Evolutionary conservation across 495 filamentous ascomycete species (phyloP).

Genomic region (Talaromyces proteolyticus): DNA sequence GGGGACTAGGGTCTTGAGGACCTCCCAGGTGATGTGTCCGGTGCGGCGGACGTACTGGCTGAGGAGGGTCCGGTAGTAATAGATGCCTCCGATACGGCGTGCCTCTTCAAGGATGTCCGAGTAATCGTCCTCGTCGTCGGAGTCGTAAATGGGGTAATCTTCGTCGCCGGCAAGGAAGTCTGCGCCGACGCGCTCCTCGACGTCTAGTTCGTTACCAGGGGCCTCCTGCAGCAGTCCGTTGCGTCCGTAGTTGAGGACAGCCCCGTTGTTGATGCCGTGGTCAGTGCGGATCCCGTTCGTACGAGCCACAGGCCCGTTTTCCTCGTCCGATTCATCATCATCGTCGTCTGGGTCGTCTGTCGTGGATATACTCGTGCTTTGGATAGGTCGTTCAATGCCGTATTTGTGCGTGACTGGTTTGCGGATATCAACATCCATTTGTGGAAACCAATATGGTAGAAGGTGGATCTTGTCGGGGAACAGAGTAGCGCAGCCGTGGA

Average conservation of each 20-base stretch:
- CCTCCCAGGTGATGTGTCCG: constrained; percentile 31
- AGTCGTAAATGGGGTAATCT: constrained; percentile 88
- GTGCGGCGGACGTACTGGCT: constrained; percentile 37
- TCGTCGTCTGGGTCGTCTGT: constrained; percentile 66
- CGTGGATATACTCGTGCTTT: constrained; percentile 68
- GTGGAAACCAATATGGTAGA: constrained; percentile 93
- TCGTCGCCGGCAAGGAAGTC: constrained; percentile 50
- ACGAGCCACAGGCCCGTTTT: constrained; percentile 9
- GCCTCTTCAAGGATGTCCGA: constrained; percentile 67
- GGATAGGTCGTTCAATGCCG: constrained; percentile 74
- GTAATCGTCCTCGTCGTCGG: constrained; percentile 73
- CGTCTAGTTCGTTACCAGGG: constrained; percentile 54
- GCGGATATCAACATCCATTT: constrained; percentile 97
- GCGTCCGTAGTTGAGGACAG: constrained; percentile 13
- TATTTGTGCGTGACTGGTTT: constrained; percentile 83
- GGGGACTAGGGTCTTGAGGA: constrained; percentile 49
- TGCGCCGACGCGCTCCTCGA: constrained; percentile 69
- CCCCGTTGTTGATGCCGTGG: constrained; percentile 11
- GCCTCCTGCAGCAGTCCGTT: constrained; percentile 22
- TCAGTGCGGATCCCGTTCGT: constrained; percentile 7
- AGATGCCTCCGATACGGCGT: constrained; percentile 61
- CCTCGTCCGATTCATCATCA: constrained; percentile 57
- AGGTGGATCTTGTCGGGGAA: constrained; percentile 86
- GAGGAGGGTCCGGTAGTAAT: constrained; percentile 54
- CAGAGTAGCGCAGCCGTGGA: constrained; percentile 83